phyloP scores from a whole-genome alignment of 495 filamentous ascomycete genomes.

The Xylaria castorea region DNA sequence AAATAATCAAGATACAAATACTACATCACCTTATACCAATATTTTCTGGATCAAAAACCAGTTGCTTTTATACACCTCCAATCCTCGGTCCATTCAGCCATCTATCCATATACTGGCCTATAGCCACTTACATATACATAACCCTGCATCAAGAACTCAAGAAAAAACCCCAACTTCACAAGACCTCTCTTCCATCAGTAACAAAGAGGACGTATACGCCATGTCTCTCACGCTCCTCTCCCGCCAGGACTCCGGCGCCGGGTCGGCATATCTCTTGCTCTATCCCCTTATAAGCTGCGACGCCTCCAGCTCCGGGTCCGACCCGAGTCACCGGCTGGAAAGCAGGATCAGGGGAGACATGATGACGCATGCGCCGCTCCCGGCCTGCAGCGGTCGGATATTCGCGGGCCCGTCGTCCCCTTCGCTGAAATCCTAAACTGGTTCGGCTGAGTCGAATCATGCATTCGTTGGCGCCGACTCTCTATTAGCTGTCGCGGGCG shows the following conservation, averaged over 20 bases:
- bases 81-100: neutral
- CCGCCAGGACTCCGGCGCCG: neutral
- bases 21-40: neutral
- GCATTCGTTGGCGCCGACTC: neutral
- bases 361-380: constrained; percentile 22
- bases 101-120: neutral
- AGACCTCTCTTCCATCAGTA: neutral
- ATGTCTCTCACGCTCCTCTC: constrained; percentile 21
- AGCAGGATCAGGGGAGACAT: neutral
- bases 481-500: neutral
- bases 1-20: neutral
- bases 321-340: neutral
- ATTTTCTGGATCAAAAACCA: neutral
- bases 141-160: neutral
- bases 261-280: neutral
- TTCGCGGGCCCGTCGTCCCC: neutral
- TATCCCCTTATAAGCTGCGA: neutral
- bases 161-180: neutral
- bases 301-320: neutral
- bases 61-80: neutral
- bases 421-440: neutral
- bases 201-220: neutral
- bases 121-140: neutral
- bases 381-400: constrained; percentile 24
- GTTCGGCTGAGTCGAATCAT: neutral